Evolutionary conservation across 2,329 filamentous ascomycete genomes (phyloP).

Genomic region (Nemania sp.): DNA sequence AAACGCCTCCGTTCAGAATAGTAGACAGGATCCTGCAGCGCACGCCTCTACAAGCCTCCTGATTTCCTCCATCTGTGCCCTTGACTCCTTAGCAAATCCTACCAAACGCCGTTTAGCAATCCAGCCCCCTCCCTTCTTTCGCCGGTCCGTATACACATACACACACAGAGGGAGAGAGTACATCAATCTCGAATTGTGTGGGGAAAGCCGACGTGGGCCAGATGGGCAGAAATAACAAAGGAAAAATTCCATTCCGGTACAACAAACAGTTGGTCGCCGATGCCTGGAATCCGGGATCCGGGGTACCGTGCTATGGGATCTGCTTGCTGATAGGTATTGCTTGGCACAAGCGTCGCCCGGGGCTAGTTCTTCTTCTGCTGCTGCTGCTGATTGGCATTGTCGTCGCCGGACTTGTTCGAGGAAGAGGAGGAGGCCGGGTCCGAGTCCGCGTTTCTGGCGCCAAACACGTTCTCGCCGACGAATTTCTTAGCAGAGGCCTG

Average conservation of each 20-base stretch:
- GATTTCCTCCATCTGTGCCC: background rate
- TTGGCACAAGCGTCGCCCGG: no score
- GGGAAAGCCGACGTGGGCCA: background rate
- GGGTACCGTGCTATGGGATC: no score
- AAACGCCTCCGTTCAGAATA: conserved; percentile 14
- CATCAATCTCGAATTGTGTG: no score
- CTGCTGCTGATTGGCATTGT: background rate
- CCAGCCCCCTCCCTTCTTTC: conserved; percentile 1
- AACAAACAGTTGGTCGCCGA: no score
- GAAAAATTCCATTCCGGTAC: no score
- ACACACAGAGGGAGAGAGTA: no score
- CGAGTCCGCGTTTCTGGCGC: conserved; percentile 35
- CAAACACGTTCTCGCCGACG: conserved; percentile 49
- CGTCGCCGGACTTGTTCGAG: conserved; percentile 5
- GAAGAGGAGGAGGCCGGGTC: no score
- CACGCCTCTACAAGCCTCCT: conserved; percentile 5
- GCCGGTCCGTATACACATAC: conserved; percentile 6
- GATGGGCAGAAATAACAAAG: conserved; percentile 10
- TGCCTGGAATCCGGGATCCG: no score
- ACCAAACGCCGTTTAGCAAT: conserved; percentile 32
- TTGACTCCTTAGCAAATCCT: conserved; percentile 11
- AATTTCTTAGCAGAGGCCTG: conserved; percentile 67
- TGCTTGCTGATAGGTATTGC: no score
- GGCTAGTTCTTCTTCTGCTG: background rate
- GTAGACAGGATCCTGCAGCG: background rate